Evolutionary conservation across 2,329 filamentous ascomycete species (phyloP), one percentile per base, ranked within the genome.

Genomic region (Aspergillus sp.): DNA sequence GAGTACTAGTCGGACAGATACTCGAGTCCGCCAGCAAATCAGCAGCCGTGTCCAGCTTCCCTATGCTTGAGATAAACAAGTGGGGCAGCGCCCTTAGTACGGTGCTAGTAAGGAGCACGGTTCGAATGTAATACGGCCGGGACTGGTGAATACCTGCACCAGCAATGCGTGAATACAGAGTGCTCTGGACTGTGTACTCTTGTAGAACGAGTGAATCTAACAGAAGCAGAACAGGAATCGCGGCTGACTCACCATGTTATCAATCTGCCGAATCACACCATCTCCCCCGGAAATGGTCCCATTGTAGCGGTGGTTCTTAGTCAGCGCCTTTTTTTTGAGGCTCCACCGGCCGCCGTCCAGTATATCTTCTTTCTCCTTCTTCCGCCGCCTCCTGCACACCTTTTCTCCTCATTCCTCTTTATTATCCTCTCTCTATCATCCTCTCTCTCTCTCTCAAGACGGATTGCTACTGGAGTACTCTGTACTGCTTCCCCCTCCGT

Each of bases 181-280:
- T 19, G 19, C 19, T 19, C 19, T 19, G 19, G 1, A 19, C 19
- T 19, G 1, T 19, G 19, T 19, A 19, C 19, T 19, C 19, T 19
- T 19, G 30, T 32, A 32, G 30, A 32, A 9, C 5, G 6, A 32
- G 30, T 32, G 30, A 5, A 44, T 36, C 44, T 44, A 47, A 40
- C 30, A 39, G 36, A 39, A 9, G 2, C 8, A 32, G 30, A 32
- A 9, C 8, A 32, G 8, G 5, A 32, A 5, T 9, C 8, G 30
- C 19, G 19, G 19, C 19, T 19, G 19, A 19, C 30, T 32, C 30
- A 6, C 6, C 8, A 32, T 32, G 8, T 5, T 32, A 32, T 9
- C 8, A 5, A 32, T 6, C 30, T 32, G 30, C 19, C 19, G 27
- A 50, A 58, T 58, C 56, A 59, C 56, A 59, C 57, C 57, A 59